phyloP scores from a whole-genome alignment of 2,329 filamentous ascomycete genomes.

The Scytalidium sp. region DNA sequence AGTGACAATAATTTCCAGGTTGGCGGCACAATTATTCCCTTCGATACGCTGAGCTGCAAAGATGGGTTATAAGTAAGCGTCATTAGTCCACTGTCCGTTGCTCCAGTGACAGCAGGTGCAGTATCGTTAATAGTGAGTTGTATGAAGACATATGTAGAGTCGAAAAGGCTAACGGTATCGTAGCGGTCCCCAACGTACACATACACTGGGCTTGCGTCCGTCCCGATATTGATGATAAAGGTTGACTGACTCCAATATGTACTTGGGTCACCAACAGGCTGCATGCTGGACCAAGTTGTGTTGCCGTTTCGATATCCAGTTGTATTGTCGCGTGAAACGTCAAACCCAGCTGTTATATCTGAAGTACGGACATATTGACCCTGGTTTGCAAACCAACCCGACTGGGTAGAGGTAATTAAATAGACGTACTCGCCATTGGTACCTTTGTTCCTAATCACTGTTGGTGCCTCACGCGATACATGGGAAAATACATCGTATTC shows the following conservation, averaged over 20 bases:
- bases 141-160: conserved; percentile 5
- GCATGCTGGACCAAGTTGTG: conserved; percentile 1
- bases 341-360: conserved; percentile 2
- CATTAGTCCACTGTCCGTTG: conserved; percentile 4
- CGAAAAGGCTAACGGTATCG: not conserved
- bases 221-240: conserved; percentile 6
- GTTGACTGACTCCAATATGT: conserved; percentile 7
- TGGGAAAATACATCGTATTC: conserved; percentile 6
- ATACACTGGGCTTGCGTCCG: conserved; percentile 2
- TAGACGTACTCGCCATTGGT: conserved; percentile 6
- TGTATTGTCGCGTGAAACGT: conserved; percentile 2
- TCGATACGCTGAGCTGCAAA: conserved; percentile 1
- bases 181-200: conserved; percentile 7
- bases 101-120: conserved; percentile 2
- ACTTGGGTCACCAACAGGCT: conserved; percentile 5
- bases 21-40: not conserved
- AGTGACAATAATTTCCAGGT: conserved; percentile 5
- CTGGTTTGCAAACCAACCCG: conserved; percentile 6
- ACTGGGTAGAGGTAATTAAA: conserved; percentile 5
- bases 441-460: conserved; percentile 4
- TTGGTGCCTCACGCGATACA: conserved; percentile 5
- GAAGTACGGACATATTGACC: conserved; percentile 4
- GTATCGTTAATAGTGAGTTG: conserved; percentile 3
- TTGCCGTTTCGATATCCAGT: conserved; percentile 6
- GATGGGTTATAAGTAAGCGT: conserved; percentile 3